A percentile compares a stretch with the other conserved stretches of the same genome.
Conservation (phyloP, 148 eudicot species). For the Cornus suecica region DNA sequence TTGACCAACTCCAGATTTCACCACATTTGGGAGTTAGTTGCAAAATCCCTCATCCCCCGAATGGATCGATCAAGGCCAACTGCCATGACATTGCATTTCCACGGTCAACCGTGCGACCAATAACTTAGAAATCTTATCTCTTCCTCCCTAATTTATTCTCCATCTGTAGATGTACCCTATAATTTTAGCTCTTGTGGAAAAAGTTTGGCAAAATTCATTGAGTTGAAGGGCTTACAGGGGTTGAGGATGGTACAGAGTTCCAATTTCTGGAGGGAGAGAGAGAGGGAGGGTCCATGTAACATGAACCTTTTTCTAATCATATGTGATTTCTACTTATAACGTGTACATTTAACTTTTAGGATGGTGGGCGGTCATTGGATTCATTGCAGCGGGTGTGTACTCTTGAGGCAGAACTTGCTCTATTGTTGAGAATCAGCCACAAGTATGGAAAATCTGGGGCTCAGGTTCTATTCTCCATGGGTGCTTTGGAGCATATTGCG, state of each 20-base stretch:
- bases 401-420: constrained; percentile 91
- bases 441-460: constrained; percentile 86
- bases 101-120: too few species aligned
- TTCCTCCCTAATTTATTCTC: background rate
- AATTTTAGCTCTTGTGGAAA: background rate
- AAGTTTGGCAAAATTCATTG: too few species aligned
- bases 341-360: constrained; percentile 33
- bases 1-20: background rate
- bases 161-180: background rate
- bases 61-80: too few species aligned
- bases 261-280: too few species aligned
- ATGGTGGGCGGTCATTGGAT: constrained; percentile 70
- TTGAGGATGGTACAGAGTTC: too few species aligned
- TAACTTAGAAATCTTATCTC: background rate
- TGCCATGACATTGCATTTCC: too few species aligned
- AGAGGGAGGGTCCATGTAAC: too few species aligned
- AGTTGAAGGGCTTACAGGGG: too few species aligned
- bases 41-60: too few species aligned
- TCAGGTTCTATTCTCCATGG: constrained; percentile 83
- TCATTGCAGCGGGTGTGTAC: constrained; percentile 78
- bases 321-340: background rate
- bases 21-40: background rate
- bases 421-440: constrained; percentile 80
- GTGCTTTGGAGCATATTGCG: constrained; percentile 73
- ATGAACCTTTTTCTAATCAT: background rate